Conservation (phyloP, 805 yeast species). For the Candida rishiriensis region DNA sequence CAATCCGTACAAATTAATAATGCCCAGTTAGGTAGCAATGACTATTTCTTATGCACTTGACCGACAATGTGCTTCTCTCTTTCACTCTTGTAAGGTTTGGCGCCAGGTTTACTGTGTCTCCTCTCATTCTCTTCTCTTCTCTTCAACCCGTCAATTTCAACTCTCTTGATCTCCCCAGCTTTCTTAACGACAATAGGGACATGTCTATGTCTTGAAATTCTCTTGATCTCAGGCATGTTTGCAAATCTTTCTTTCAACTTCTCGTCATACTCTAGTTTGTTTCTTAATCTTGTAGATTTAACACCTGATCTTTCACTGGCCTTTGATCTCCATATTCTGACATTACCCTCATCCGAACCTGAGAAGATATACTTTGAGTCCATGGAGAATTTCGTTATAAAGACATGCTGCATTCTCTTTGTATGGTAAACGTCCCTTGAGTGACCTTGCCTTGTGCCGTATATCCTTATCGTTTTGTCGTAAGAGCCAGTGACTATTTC, state of each 20-base stretch:
- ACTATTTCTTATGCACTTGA: slow-evolving; percentile 53
- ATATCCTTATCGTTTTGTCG: slow-evolving; percentile 88
- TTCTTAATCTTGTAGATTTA: slow-evolving; percentile 73
- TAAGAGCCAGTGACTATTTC: slow-evolving; percentile 94
- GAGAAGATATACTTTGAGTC: slow-evolving; percentile 83
- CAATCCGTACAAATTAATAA: neutral
- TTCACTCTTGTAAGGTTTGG: slow-evolving; percentile 59
- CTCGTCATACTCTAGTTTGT: slow-evolving; percentile 83
- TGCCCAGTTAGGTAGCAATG: no score
- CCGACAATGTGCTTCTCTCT: slow-evolving; percentile 86
- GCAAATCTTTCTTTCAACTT: slow-evolving; percentile 89
- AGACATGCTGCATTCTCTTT: slow-evolving; percentile 94
- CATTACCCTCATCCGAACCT: slow-evolving; percentile 96
- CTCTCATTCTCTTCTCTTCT: slow-evolving; percentile 81
- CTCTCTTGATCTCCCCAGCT: slow-evolving; percentile 79
- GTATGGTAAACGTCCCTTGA: slow-evolving; percentile 95
- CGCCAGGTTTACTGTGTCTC: slow-evolving; percentile 64
- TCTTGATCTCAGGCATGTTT: slow-evolving; percentile 92
- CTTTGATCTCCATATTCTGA: slow-evolving; percentile 86
- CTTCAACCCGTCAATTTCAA: slow-evolving; percentile 69
- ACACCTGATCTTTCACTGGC: slow-evolving; percentile 83
- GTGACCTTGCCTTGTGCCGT: slow-evolving; percentile 68
- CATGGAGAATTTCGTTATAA: slow-evolving; percentile 78
- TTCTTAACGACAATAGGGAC: slow-evolving; percentile 83
- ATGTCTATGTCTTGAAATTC: slow-evolving; percentile 90